Base-by-base conservation (phyloP, 371 early-diverging fungal genomes). In the Rhizopus stolonifer region DNA sequence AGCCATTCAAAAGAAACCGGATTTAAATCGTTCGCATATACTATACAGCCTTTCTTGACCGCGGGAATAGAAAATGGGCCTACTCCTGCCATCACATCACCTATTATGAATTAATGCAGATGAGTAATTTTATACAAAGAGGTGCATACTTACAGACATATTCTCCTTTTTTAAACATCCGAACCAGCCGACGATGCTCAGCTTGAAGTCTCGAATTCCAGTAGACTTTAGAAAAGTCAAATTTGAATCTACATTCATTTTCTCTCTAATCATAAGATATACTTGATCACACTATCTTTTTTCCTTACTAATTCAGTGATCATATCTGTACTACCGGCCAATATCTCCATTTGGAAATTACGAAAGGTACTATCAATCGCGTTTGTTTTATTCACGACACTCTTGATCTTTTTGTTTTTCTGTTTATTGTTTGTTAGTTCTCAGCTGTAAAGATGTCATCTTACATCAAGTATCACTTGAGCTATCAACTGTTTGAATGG, bases 51-150 rank as follows among this genome's bases (percentile, higher is more conserved):
- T 42, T 80, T 78, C 65, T 89, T 92, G 4, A 93, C 93, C 0
- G 99, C 96, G 15, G 99, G 99, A n/a, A 99, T 56, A 0, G 98
- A 94, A 76, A 99, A 99, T 5, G 99, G 99, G 0, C 99, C 99
- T 1, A 99, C 95, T 21, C 99, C 99, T 2, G 94, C 97, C 79
- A 99, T 90, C 13, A 96, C 95, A 73, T 99, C 99, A 63, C 79
- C 82, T 79, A 54, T 4, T 22, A 15, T 19, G 21, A 42, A 42
- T 11, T n/a, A n/a, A n/a, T n/a, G n/a, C n/a, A n/a, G n/a, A n/a
- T n/a, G n/a, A n/a, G n/a, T n/a, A n/a, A 14, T 15, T 14, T 13
- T 29, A 47, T 1, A 44, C 11, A 19, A 18, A 15, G 14, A 18
- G 4, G 8, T 44, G 3, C 21, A 9, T 9, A 13, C 65, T 45